Evolutionary conservation across 495 filamentous ascomycete genomes (phyloP), one percentile per base, ranked within the genome.

Genomic region (Astrothelium macrocarpum): DNA sequence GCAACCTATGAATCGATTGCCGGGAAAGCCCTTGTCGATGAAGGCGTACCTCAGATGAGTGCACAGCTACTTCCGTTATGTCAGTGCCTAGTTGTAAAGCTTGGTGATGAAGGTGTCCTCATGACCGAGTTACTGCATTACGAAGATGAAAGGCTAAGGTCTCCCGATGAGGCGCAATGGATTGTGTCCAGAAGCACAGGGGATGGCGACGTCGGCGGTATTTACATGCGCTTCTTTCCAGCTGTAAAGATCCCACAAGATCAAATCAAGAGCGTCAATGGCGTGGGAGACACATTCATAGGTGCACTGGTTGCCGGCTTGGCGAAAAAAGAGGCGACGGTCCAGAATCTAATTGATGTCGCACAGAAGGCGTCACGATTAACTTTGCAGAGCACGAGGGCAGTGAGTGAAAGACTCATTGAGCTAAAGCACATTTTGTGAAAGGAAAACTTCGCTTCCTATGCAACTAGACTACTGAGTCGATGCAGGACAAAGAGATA

Each of bases 271-370:
- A 93, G 89, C 66, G 94, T 97, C 14, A 98, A 97, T 71, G 94
- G 92, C 0, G 91, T 90, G 0, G 94, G 94, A 4, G 94, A 98
- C 76, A 97, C 94, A 0, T 90, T 97, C 67, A 76, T 94, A 1
- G 94, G 93, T 2, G 87, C 90, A 18, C 45, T 95, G 34, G 76
- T 95, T 26, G 86, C 90, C 1, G 88, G 88, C 25, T 70, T 88
- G 67, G 77, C 78, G 4, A 75, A 64, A 58, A 53, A 64, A n/a
- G 64, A 74, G 63, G 76, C 79, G 20, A 74, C 74, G 64, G 70
- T 81, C n/a, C 76, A 80, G 45, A 74, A 79, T 56, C 59, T 83
- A 62, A 68, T 85, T 25, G 73, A 79, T 59, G 71, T 84, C 32
- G 87, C 85, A 59, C 93, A 97, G 76, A 81, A 81, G 72, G 93